A percentile compares a stretch with the other conserved stretches of the same genome.
phyloP scores from a whole-genome alignment of 495 filamentous ascomycete genomes.

The Daldinia loculata region DNA sequence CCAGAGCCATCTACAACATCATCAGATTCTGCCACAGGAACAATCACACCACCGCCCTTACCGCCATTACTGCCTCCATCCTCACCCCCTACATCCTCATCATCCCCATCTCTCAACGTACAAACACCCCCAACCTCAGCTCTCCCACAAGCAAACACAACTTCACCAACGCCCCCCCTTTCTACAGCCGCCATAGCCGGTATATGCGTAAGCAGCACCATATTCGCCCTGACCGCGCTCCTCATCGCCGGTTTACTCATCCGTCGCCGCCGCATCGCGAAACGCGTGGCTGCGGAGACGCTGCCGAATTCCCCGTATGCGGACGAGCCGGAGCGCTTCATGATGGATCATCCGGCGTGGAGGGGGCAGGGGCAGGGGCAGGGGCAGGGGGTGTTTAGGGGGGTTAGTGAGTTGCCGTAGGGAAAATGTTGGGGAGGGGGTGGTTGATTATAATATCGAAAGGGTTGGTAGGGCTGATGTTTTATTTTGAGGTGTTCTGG shows the following conservation, averaged over 20 bases:
- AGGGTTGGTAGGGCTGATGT: no score
- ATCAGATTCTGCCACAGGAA: neutral
- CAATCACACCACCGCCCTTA: neutral
- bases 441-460: neutral
- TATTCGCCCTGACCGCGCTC: neutral
- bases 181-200: constrained; percentile 21
- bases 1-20: neutral
- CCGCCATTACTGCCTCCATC: no score
- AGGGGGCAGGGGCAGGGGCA: neutral
- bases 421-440: neutral
- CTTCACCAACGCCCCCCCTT: neutral
- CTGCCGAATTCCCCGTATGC: neutral
- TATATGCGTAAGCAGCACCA: constrained; percentile 34
- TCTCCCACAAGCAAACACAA: neutral
- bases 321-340: constrained; percentile 19
- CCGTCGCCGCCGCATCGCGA: constrained; percentile 33
- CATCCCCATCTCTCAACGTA: no score
- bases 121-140: neutral
- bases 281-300: neutral
- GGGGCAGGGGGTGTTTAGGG: neutral
- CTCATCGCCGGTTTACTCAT: constrained; percentile 20
- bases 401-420: constrained; percentile 3
- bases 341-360: constrained; percentile 23
- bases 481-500: no score
- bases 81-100: no score